Percentiles rank a stretch among this genome's conserved stretches.
Evolutionary conservation across 805 yeast species (phyloP).

Genomic region (Cyberlindnera mycetangii): DNA sequence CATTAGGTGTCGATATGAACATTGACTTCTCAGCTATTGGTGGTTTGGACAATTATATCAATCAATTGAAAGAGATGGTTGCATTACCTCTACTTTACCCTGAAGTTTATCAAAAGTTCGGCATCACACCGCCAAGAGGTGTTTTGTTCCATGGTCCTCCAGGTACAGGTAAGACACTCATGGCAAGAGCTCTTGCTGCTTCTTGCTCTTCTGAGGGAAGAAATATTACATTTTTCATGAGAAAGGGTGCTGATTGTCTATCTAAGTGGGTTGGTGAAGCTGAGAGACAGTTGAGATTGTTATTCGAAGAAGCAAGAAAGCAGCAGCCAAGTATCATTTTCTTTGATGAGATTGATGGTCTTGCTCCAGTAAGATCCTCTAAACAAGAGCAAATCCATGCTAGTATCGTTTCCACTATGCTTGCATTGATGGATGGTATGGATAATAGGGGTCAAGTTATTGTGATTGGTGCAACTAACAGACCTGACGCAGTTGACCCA

Average conservation of each 20-base stretch:
- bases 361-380: constrained; percentile 96
- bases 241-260: constrained; percentile 96
- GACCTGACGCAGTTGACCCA: constrained; percentile 98
- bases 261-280: constrained; percentile 99
- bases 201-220: constrained; percentile 82
- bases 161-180: constrained; percentile 96
- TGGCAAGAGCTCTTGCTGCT: constrained; percentile 97
- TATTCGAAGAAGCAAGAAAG: constrained; percentile 94
- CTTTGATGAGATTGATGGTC: constrained; percentile 96
- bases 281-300: constrained; percentile 83
- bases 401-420: constrained; percentile 88
- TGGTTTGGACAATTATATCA: constrained; percentile 86
- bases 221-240: constrained; percentile 94
- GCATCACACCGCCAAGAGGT: constrained; percentile 95
- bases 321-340: constrained; percentile 95
- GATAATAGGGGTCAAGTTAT: constrained; percentile 97
- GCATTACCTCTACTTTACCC: constrained; percentile 91
- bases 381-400: constrained; percentile 99
- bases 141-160: constrained; percentile 98
- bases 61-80: constrained; percentile 95
- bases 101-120: constrained; percentile 84
- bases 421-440: constrained; percentile 99
- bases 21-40: constrained; percentile 86
- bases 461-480: constrained; percentile 95
- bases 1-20: constrained; percentile 84